Evolutionary conservation across 1,284 basidiomycete species (phyloP).

Genomic region (Fomitopsis schrenkii): DNA sequence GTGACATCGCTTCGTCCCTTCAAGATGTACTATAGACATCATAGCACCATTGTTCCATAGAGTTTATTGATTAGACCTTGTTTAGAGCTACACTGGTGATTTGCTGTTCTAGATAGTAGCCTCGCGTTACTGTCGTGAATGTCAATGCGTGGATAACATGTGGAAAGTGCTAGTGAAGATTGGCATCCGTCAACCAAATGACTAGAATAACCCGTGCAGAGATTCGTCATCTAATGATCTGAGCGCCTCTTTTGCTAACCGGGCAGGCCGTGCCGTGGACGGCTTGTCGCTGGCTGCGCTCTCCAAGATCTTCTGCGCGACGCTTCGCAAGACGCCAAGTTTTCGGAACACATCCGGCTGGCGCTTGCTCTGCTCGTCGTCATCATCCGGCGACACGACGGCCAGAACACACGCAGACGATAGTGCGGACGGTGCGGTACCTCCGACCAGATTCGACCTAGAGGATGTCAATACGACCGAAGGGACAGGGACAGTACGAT

Average conservation of each 20-base stretch:
- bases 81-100: neutral
- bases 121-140: neutral
- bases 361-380: conserved; percentile 25
- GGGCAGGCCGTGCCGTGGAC: conserved; percentile 76
- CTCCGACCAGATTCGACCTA: conserved; percentile 53
- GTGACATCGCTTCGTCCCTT: no score
- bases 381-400: conserved; percentile 48
- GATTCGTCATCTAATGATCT: conserved; percentile 35
- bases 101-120: neutral
- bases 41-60: no score
- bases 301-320: conserved; percentile 74
- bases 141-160: neutral
- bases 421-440: conserved; percentile 60
- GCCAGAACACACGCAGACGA: conserved; percentile 67
- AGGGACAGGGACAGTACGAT: neutral
- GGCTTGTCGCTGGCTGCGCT: conserved; percentile 70
- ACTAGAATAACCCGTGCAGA: conserved; percentile 16
- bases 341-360: conserved; percentile 63
- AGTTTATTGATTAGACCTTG: neutral
- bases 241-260: conserved; percentile 81
- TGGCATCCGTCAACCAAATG: neutral
- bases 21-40: no score
- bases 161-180: neutral
- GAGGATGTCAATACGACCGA: neutral
- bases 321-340: conserved; percentile 54